Base-by-base conservation (phyloP, 2,329 filamentous ascomycete species). In the Nigrograna mackinnonii region DNA sequence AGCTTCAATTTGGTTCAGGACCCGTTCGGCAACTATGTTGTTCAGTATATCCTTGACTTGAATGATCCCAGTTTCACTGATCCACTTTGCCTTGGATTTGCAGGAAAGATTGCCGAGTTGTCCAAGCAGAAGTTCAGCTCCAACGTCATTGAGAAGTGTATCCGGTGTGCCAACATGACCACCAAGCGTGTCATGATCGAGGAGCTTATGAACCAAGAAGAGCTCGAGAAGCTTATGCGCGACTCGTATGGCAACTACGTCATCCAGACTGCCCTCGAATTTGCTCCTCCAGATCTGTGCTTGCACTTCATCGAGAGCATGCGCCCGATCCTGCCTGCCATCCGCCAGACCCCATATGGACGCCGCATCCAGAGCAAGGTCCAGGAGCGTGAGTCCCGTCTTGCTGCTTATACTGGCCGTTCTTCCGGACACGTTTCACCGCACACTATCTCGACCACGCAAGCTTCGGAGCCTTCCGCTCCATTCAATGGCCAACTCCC, bases 41-140 rank as follows among this genome's bases (percentile, higher is more conserved):
- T 99, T 37, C 94, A 99, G 73, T 99, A 99, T 74, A 97, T 99
- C 64, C 68, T 99, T 55, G 94, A 97, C 65, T 80, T 97, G 41
- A 91, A 91, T 54, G 91, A 99, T 64, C 79, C 86, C 11, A 78
- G 77, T 55, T 96, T 96, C 72, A 96, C 92, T 1, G 87, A 94
- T 60, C 92, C 92, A 3, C 78, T 99, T 30, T 94, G 95, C 47
- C 76, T 79, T 39, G 86, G 85, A 61, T 96, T 99, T 75, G 75
- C 80, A 42, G 86, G 86, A 57, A 76, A 89, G 82, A 75, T 87
- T 67, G 62, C 80, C 70, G 70, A 80, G 80, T 64, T 86, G 13
- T 97, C 94, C 5, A 91, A 91, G 67, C 94, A 99, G 76, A 99
- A 99, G 73, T 99, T 99, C 76, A 96, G 91, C 74, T 97, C 94